Conservation (phyloP, 257 asterid genomes). For the Jasminum sambac region DNA sequence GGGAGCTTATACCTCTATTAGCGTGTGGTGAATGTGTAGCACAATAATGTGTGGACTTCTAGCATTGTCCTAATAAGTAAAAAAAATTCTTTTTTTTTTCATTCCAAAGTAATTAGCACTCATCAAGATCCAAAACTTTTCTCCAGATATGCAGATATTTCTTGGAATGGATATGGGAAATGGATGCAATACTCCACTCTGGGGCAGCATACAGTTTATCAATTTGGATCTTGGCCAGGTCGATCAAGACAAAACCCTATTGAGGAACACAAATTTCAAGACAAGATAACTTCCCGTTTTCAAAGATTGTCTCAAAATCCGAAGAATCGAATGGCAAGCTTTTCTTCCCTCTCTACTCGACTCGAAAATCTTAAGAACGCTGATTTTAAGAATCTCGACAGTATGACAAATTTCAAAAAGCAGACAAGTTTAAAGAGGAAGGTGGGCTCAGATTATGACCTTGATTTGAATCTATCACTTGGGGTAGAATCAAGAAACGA, state of each 20-base stretch:
- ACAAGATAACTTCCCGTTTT: background rate
- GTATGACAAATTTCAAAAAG: slow-evolving; percentile 7
- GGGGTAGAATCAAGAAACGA: slow-evolving; percentile 7
- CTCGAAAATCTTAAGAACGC: background rate
- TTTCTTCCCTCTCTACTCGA: background rate
- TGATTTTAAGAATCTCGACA: background rate
- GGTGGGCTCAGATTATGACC: background rate
- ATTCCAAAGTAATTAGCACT: background rate
- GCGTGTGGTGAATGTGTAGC: no score
- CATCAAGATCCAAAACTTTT: background rate
- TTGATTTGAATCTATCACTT: slow-evolving; percentile 36
- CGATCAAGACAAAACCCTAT: background rate
- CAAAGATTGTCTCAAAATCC: background rate
- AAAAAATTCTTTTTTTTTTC: no score
- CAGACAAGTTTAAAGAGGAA: slow-evolving; percentile 30
- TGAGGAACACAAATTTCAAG: slow-evolving; percentile 11
- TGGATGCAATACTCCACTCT: slow-evolving; percentile 20
- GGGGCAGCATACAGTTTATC: slow-evolving; percentile 19
- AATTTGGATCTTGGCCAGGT: slow-evolving; percentile 13
- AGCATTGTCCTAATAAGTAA: no score
- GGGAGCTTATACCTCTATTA: no score
- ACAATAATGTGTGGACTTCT: no score
- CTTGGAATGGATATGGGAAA: slow-evolving; percentile 24
- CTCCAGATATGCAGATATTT: slow-evolving; percentile 27
- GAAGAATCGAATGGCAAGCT: background rate